Conservation (phyloP, 495 filamentous ascomycete species). For the Penicillium ochrochloron region DNA sequence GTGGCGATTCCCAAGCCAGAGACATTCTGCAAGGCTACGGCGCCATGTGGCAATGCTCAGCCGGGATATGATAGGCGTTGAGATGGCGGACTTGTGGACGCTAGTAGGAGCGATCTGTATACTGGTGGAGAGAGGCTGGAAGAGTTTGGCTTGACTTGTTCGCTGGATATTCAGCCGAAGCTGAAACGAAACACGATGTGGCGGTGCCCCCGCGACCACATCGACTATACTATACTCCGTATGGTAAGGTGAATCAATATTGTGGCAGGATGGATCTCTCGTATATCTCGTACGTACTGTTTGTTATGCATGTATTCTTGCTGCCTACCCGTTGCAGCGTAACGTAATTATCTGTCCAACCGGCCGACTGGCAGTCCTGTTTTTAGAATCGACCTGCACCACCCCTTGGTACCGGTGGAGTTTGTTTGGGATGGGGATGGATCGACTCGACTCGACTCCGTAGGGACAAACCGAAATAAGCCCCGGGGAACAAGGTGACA, state of each 20-base stretch:
- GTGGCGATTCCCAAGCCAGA: slow-evolving; percentile 25
- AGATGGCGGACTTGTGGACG: background rate
- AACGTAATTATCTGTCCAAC: background rate
- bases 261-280: background rate
- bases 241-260: background rate
- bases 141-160: background rate
- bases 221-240: background rate
- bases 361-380: background rate
- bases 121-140: background rate
- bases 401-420: slow-evolving; percentile 2
- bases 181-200: background rate
- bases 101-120: background rate
- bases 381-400: background rate
- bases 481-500: slow-evolving; percentile 4
- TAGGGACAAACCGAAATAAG: background rate
- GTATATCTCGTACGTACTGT: background rate
- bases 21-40: slow-evolving; percentile 39
- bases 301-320: slow-evolving; percentile 3
- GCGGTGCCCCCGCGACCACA: background rate
- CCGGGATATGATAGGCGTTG: slow-evolving; percentile 14
- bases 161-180: background rate
- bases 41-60: slow-evolving; percentile 30
- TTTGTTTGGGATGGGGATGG: background rate
- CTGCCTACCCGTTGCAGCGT: slow-evolving; percentile 1
- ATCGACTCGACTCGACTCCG: background rate